phyloP scores from a whole-genome alignment of 1,284 basidiomycete genomes.

The Thelephora terrestris region DNA sequence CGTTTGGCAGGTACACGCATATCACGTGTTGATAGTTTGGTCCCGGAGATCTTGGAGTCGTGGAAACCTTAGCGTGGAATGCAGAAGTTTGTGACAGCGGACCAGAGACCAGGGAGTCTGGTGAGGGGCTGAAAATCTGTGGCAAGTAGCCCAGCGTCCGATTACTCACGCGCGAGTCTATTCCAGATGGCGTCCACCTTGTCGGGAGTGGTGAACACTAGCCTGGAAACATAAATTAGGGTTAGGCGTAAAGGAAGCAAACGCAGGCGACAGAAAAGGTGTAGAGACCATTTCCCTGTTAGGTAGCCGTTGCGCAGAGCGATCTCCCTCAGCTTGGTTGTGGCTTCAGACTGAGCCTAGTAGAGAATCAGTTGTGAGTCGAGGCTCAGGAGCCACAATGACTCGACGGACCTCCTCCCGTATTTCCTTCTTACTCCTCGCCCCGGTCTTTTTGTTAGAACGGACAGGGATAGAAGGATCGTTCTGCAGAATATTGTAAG shows the following conservation, averaged over 20 bases:
- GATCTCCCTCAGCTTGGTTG: slow-evolving; percentile 46
- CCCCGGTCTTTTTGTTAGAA: slow-evolving; percentile 59
- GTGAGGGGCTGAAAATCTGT: background rate
- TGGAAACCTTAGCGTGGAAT: slow-evolving; percentile 51
- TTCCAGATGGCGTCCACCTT: slow-evolving; percentile 55
- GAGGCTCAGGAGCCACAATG: background rate
- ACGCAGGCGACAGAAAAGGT: background rate
- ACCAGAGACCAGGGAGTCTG: slow-evolving; percentile 53
- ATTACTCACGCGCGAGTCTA: slow-evolving; percentile 38
- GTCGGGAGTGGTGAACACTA: slow-evolving; percentile 50
- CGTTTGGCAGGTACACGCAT: slow-evolving; percentile 62
- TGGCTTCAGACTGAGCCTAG: slow-evolving; percentile 49
- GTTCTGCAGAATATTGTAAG: slow-evolving; percentile 30
- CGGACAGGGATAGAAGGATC: slow-evolving; percentile 54
- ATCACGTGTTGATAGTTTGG: slow-evolving; percentile 51
- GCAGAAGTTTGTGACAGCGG: slow-evolving; percentile 46
- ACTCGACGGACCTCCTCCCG: slow-evolving; percentile 45
- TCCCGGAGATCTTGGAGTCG: slow-evolving; percentile 38
- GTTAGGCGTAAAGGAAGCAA: background rate
- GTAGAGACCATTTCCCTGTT: slow-evolving; percentile 52
- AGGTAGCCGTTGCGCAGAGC: slow-evolving; percentile 41
- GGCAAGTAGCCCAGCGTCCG: background rate
- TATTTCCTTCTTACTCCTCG: slow-evolving; percentile 62
- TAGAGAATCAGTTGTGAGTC: background rate
- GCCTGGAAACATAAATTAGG: slow-evolving; percentile 27